A percentile compares a stretch with the other conserved stretches of the same genome.
Evolutionary conservation across 2,329 filamentous ascomycete genomes (phyloP).

Genomic region (Exophiala xenobiotica): DNA sequence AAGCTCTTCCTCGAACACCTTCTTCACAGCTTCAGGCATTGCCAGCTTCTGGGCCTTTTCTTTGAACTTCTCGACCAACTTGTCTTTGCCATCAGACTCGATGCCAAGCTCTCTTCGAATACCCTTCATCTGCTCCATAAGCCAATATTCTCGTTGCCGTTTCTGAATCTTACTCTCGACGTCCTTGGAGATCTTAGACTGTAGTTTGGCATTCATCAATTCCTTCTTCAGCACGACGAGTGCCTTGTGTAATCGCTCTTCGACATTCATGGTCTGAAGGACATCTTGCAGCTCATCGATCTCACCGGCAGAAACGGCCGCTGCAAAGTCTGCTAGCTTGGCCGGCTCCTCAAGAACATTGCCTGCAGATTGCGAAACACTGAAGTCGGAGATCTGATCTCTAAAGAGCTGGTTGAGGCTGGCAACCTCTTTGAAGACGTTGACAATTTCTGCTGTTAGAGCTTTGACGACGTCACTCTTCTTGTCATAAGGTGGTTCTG

Average conservation of each 20-base stretch:
- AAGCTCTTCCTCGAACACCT: conserved; percentile 97
- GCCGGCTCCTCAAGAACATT: conserved; percentile 94
- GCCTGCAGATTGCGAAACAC: conserved; percentile 88
- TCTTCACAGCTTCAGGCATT: conserved; percentile 95
- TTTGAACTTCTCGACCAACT: conserved; percentile 94
- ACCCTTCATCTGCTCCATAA: conserved; percentile 99
- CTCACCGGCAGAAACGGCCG: conserved; percentile 92
- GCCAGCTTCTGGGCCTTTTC: conserved; percentile 90
- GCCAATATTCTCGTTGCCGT: conserved; percentile 94
- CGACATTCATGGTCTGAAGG: conserved; percentile 81
- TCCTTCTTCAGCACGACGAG: conserved; percentile 94
- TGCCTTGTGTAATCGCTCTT: conserved; percentile 88
- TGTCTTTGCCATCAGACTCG: conserved; percentile 97
- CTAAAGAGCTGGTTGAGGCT: conserved; percentile 91
- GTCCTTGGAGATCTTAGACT: conserved; percentile 96
- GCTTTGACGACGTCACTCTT: conserved; percentile 87
- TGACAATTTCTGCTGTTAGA: conserved; percentile 95
- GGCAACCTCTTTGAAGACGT: conserved; percentile 97
- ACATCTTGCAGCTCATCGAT: conserved; percentile 90
- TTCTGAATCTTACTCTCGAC: conserved; percentile 98
- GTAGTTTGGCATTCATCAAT: conserved; percentile 94
- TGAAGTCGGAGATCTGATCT: conserved; percentile 96
- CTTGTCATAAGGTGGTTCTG: conserved; percentile 84
- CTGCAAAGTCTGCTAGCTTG: conserved; percentile 94
- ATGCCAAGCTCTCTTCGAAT: conserved; percentile 93